Evolutionary conservation across 2,329 filamentous ascomycete species (phyloP), one percentile per base, ranked within the genome.

Genomic region (Xylaria sp.): DNA sequence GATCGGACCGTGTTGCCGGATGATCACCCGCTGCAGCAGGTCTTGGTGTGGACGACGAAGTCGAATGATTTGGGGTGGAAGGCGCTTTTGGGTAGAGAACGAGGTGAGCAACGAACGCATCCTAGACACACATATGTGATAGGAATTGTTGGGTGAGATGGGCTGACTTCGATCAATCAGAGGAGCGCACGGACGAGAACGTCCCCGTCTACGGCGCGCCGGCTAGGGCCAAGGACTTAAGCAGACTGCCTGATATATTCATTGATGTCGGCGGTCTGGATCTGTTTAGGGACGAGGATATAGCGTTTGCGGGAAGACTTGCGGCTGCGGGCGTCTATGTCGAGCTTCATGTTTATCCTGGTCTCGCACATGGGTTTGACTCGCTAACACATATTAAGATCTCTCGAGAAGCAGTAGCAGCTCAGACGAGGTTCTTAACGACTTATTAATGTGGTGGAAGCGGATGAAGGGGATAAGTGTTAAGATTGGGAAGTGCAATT

Each of bases 211-310:
- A 74, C 50, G 66, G 41, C 13, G 65, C 69, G 7, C 72, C 70
- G 7, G 72, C 63, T 3, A 68, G 77, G 20, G 76, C 73, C 4
- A 63, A 62, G 32, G 74, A 76, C 65, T 34, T 78, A 39, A 70
- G 68, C 18, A 73, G 74, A 6, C 64, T 78, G 37, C 76, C 77
- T 1, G 68, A 72, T 48, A 73, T 74, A 6, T 78, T 73, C 46
- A 76, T 78, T 13, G 76, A 78, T 9, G 72, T 77, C 4, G 74
- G 77, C 3, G 65, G 57, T 6, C 57, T 78, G 34, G 77, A 79
- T 59, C 34, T 77, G 8, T 78, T 78, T 28, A 66, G 65, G 34
- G 66, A 74, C 34, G 77, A 79, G 59, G 71, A 70, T 52, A 55
- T 73, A 23, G 62, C 69, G 48, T 78, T 74, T 37, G 75, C 75